phyloP scores from a whole-genome alignment of 768 basidiomycete species.

The Termitomyces eurrhizus region DNA sequence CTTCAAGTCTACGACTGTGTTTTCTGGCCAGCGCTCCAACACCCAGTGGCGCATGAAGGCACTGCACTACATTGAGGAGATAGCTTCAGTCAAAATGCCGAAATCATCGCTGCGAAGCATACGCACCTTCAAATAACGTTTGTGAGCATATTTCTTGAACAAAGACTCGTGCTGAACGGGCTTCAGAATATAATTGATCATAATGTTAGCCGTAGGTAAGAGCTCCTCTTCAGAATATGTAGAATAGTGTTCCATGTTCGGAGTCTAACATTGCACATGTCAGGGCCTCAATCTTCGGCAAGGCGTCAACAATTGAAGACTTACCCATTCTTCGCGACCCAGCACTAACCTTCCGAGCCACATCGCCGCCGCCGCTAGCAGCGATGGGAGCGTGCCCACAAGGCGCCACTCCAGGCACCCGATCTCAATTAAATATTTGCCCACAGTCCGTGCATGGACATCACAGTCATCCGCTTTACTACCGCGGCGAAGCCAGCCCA shows the following conservation, averaged over 20 bases:
- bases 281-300: neutral
- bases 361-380: slow-evolving; percentile 78
- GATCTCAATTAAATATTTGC: slow-evolving; percentile 90
- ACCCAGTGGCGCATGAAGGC: slow-evolving; percentile 79
- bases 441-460: slow-evolving; percentile 78
- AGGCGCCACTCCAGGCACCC: slow-evolving; percentile 78
- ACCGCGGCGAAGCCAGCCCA: slow-evolving; percentile 83
- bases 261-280: slow-evolving; percentile 45
- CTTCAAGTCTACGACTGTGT: slow-evolving; percentile 47
- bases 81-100: neutral
- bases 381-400: slow-evolving; percentile 67
- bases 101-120: neutral
- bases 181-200: slow-evolving; percentile 84
- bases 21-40: slow-evolving; percentile 63
- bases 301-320: slow-evolving; percentile 18
- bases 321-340: slow-evolving; percentile 81
- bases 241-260: slow-evolving; percentile 85
- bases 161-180: slow-evolving; percentile 72
- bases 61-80: slow-evolving; percentile 52
- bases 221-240: slow-evolving; percentile 79
- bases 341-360: slow-evolving; percentile 84
- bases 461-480: slow-evolving; percentile 95
- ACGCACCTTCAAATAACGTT: slow-evolving; percentile 78
- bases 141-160: slow-evolving; percentile 85
- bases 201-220: slow-evolving; percentile 76